Percentiles rank a stretch among this genome's conserved stretches.
phyloP scores from a whole-genome alignment of 169 alveolate genomes.

The Prorocentrum cordatum region DNA sequence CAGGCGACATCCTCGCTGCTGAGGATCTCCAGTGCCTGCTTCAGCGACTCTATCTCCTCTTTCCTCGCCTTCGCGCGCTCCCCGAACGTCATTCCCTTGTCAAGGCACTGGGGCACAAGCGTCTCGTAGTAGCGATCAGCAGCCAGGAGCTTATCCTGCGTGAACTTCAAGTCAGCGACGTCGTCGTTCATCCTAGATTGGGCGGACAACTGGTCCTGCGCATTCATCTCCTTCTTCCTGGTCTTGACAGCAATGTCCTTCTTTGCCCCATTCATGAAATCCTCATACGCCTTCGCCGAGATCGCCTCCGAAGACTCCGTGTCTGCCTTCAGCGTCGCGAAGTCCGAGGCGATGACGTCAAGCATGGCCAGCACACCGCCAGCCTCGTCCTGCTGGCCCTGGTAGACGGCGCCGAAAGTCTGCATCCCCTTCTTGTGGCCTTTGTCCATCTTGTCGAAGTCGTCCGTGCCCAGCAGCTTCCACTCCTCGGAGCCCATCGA shows the following conservation, averaged over 20 bases:
- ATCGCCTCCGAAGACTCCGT: not conserved
- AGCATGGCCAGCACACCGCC: not conserved
- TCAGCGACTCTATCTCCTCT: not conserved
- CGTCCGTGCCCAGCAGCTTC: not conserved
- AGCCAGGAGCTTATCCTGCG: not conserved
- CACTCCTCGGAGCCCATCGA: not conserved
- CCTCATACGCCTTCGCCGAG: not conserved
- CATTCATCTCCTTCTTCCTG: too few relatives aligned
- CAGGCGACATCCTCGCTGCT: too few relatives aligned
- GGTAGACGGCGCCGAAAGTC: not conserved
- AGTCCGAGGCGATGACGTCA: not conserved
- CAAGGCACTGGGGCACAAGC: not conserved
- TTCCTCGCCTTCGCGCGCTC: not conserved
- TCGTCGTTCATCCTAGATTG: not conserved
- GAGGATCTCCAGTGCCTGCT: too few relatives aligned
- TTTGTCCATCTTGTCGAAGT: not conserved
- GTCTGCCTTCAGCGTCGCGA: not conserved
- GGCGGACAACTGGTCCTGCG: too few relatives aligned
- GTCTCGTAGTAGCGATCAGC: not conserved
- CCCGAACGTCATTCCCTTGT: not conserved
- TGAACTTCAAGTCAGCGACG: not conserved
- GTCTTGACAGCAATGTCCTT: too few relatives aligned
- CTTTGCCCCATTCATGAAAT: too few relatives aligned
- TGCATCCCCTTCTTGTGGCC: not conserved
- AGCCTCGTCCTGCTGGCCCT: not conserved